Conservation (phyloP, 2,329 filamentous ascomycete species). For the Alternaria sp. region DNA sequence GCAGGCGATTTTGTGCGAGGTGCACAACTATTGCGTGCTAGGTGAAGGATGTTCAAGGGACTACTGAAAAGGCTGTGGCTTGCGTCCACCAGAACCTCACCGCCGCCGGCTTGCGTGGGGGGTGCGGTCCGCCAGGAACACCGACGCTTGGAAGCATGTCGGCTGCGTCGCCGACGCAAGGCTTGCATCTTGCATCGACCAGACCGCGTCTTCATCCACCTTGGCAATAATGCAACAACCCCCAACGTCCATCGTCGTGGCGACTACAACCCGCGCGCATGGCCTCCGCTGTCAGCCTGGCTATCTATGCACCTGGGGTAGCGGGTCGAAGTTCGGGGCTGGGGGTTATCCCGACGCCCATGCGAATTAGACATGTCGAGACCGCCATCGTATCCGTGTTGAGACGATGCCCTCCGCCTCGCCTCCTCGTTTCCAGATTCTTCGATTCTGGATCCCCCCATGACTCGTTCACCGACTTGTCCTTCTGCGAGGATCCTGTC, state of each 20-base stretch:
- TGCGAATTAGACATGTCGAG: neutral
- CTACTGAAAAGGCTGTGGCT: conserved; percentile 1
- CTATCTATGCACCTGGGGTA: conserved; percentile 5
- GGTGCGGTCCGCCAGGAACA: conserved; percentile 2
- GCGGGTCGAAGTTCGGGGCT: neutral
- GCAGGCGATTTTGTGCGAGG: conserved; percentile 11
- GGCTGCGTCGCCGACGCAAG: conserved; percentile 6
- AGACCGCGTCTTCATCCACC: neutral
- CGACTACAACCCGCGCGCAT: conserved; percentile 4
- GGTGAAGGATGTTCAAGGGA: neutral
- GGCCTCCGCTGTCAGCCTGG: neutral
- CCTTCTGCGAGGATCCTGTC: neutral
- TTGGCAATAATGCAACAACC: conserved; percentile 1
- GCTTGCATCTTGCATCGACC: conserved; percentile 1
- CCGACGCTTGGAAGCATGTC: conserved; percentile 1
- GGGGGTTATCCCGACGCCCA: neutral
- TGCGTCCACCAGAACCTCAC: conserved; percentile 1
- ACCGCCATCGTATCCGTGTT: neutral
- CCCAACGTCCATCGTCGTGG: neutral
- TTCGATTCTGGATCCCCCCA: neutral
- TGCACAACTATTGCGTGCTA: conserved; percentile 7
- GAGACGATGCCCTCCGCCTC: neutral
- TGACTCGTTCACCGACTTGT: conserved; percentile 17
- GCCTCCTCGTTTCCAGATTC: conserved; percentile 2
- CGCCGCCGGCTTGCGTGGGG: neutral